These are phyloP conservation scores for Vigna nakashimae DNA, from an alignment of 306 rosid species.

Conservation along the genomic window DNA sequence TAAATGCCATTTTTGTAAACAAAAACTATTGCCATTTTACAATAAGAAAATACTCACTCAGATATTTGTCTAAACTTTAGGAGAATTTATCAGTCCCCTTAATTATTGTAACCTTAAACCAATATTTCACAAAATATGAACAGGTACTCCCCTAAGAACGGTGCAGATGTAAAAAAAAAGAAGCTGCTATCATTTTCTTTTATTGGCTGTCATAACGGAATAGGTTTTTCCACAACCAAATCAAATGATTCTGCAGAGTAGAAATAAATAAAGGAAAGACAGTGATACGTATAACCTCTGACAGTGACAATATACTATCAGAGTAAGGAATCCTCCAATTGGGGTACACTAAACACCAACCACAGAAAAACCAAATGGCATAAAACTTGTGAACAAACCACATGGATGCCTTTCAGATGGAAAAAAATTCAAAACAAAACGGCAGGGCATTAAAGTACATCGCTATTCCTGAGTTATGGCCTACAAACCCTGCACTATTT, in stretches of 20 bases:
- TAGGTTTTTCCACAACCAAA: constrained; percentile 1
- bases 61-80: neutral
- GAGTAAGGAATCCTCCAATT: neutral
- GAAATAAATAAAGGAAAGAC: constrained; percentile 6
- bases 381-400: constrained; percentile 38
- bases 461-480: constrained; percentile 33
- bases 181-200: neutral
- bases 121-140: neutral
- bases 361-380: constrained; percentile 50
- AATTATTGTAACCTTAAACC: neutral
- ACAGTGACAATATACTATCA: constrained; percentile 28
- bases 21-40: neutral
- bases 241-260: constrained; percentile 1
- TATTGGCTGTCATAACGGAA: constrained; percentile 12
- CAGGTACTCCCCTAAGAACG: neutral
- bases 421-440: constrained; percentile 44
- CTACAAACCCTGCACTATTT: constrained; percentile 40
- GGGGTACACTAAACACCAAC: constrained; percentile 20
- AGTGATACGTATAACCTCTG: neutral
- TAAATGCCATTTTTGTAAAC: neutral
- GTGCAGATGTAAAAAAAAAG: neutral
- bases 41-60: neutral
- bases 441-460: constrained; percentile 36
- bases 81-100: neutral
- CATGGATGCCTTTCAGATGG: constrained; percentile 34